phyloP scores from a whole-genome alignment of 2,329 filamentous ascomycete genomes.

The Anthostomella pinea region DNA sequence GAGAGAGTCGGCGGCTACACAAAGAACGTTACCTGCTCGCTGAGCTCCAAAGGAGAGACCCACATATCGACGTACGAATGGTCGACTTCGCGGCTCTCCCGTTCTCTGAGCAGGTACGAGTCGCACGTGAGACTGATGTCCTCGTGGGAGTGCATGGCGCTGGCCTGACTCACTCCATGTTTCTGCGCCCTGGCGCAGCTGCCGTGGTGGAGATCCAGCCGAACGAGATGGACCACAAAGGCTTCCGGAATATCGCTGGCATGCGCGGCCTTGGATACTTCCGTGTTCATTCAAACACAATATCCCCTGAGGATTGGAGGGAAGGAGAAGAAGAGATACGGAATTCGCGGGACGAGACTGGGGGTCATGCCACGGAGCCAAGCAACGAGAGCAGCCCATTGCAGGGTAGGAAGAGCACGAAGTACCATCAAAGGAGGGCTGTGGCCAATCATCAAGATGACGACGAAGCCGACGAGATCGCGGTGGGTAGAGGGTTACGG shows the following conservation, averaged over 20 bases:
- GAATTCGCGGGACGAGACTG: too few species aligned
- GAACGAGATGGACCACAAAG: constrained; percentile 31
- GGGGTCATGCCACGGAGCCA: too few species aligned
- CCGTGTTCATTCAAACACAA: constrained; percentile 28
- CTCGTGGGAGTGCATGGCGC: constrained; percentile 44
- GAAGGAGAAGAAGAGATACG: constrained; percentile 2
- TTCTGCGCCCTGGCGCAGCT: constrained; percentile 32
- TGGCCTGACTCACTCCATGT: constrained; percentile 41
- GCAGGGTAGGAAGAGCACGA: too few species aligned
- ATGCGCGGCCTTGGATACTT: constrained; percentile 38
- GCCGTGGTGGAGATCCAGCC: constrained; percentile 44
- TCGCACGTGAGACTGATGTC: constrained; percentile 37
- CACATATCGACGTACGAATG: constrained; percentile 29
- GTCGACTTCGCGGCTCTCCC: constrained; percentile 39
- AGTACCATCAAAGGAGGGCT: too few species aligned
- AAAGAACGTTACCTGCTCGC: constrained; percentile 29
- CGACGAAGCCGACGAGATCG: too few species aligned
- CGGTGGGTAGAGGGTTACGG: too few species aligned
- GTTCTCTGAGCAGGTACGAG: constrained; percentile 35
- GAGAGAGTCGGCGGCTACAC: constrained; percentile 29
- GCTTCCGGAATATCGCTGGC: constrained; percentile 41
- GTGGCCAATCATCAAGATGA: too few species aligned
- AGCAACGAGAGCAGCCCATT: too few species aligned
- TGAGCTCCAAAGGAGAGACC: constrained; percentile 21
- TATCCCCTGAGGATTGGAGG: constrained; percentile 3